These are phyloP conservation scores for Colletotrichum endophyticum DNA, from an alignment of 2,329 filamentous ascomycete species.

Conservation along the genomic window DNA sequence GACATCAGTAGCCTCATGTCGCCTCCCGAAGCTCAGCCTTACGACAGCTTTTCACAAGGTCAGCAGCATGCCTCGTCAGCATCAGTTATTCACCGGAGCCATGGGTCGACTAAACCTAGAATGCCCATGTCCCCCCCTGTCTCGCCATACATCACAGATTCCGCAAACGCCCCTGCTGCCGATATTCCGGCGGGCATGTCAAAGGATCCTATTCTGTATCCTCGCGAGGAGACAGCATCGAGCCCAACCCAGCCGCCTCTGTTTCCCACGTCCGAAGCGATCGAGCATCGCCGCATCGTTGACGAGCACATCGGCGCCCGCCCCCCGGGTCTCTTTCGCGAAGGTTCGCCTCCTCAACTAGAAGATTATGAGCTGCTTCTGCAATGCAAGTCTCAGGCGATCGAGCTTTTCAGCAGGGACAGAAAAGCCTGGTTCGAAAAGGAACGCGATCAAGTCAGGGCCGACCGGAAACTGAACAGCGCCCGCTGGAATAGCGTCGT, in stretches of 20 bases:
- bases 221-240: constrained; percentile 44
- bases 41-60: constrained; percentile 54
- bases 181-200: constrained; percentile 35
- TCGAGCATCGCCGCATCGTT: constrained; percentile 51
- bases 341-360: constrained; percentile 49
- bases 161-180: constrained; percentile 36
- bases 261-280: constrained; percentile 48
- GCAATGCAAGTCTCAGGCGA: constrained; percentile 57
- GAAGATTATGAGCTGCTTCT: constrained; percentile 61
- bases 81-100: not conserved
- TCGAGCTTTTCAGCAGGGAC: constrained; percentile 48
- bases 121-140: constrained; percentile 63
- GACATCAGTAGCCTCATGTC: constrained; percentile 65
- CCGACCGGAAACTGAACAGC: constrained; percentile 46
- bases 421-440: constrained; percentile 52
- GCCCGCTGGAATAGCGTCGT: constrained; percentile 32
- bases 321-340: constrained; percentile 44
- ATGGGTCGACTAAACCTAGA: constrained; percentile 32
- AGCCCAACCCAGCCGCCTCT: constrained; percentile 53
- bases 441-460: constrained; percentile 55
- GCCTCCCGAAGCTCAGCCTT: constrained; percentile 59
- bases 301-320: constrained; percentile 54
- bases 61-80: not conserved
- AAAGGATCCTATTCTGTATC: constrained; percentile 65
- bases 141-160: constrained; percentile 52